Evolutionary conservation across 805 yeast species (phyloP).

Genomic region (Myxozyma monticola): DNA sequence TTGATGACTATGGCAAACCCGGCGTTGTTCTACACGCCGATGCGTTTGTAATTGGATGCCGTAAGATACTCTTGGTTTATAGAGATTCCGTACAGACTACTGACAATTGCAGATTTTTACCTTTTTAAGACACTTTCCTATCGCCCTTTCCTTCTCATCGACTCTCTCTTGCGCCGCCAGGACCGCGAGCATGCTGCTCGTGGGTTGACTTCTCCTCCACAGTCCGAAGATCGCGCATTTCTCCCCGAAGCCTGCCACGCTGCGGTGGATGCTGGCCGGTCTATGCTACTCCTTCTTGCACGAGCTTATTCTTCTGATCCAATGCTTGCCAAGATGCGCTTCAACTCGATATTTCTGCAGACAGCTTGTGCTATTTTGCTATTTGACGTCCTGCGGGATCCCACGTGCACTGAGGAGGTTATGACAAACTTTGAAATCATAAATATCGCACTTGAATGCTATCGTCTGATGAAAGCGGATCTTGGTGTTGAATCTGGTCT

Average conservation of each 20-base stretch:
- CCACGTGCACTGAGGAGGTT: constrained; percentile 18
- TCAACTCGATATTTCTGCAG: constrained; percentile 27
- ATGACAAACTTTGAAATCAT: constrained; percentile 29
- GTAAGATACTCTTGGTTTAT: constrained; percentile 3
- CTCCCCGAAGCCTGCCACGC: constrained; percentile 29
- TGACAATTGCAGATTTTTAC: constrained; percentile 13
- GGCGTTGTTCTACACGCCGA: constrained; percentile 25
- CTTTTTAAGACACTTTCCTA: constrained; percentile 27
- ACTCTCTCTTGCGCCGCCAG: constrained; percentile 17
- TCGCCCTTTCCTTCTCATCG: constrained; percentile 27
- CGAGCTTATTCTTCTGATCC: constrained; percentile 28
- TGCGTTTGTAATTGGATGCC: constrained; percentile 27
- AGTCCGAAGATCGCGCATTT: constrained; percentile 15
- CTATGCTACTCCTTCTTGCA: constrained; percentile 18
- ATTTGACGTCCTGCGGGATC: constrained; percentile 26
- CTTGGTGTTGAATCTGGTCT: constrained; percentile 21
- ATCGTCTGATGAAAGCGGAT: constrained; percentile 22
- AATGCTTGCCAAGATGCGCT: constrained; percentile 25
- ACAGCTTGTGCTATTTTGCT: constrained; percentile 27
- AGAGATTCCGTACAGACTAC: too few relatives aligned
- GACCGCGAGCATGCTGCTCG: constrained; percentile 6
- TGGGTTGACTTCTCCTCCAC: constrained; percentile 13
- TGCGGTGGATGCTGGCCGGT: constrained; percentile 29
- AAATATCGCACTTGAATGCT: constrained; percentile 28
- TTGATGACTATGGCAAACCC: constrained; percentile 28